Evolutionary conservation across 768 basidiomycete species (phyloP).

Genomic region (Tulasnella sp.): DNA sequence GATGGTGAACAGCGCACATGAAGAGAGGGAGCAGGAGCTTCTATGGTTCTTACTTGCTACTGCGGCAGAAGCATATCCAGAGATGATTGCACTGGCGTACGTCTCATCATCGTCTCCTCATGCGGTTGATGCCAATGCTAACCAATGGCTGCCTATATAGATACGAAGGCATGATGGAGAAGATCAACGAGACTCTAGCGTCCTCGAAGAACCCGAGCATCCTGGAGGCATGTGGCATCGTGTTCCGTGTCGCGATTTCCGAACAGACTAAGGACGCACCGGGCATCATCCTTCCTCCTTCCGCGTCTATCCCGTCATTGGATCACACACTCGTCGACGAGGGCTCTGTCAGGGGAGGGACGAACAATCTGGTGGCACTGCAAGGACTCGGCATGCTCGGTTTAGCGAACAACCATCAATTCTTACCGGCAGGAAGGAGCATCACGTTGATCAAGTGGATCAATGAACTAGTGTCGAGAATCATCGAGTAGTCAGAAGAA

Average conservation of each 20-base stretch:
- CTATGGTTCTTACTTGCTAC: constrained; percentile 68
- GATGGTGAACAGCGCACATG: constrained; percentile 63
- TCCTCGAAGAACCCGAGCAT: constrained; percentile 62
- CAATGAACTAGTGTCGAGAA: constrained; percentile 39
- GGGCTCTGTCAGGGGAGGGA: constrained; percentile 49
- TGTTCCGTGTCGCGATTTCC: constrained; percentile 59
- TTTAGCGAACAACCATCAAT: constrained; percentile 59
- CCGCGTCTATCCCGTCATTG: neutral
- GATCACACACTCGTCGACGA: constrained; percentile 26
- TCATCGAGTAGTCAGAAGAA: constrained; percentile 11
- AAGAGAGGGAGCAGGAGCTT: constrained; percentile 71
- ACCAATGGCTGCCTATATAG: constrained; percentile 30
- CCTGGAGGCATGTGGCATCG: constrained; percentile 58
- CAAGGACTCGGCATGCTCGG: constrained; percentile 68
- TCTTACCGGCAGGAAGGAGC: constrained; percentile 39
- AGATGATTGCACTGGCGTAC: constrained; percentile 61
- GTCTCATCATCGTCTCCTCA: constrained; percentile 28
- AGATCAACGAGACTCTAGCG: constrained; percentile 60
- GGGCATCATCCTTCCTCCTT: constrained; percentile 25
- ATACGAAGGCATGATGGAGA: constrained; percentile 66
- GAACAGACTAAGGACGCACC: constrained; percentile 33
- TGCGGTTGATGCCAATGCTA: neutral
- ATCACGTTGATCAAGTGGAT: constrained; percentile 69
- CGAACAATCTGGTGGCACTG: constrained; percentile 45
- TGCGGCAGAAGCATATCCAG: constrained; percentile 55